Percentiles rank a stretch among this genome's conserved stretches.
Conservation (phyloP, 2,329 filamentous ascomycete species). For the Elsinoe perseae region DNA sequence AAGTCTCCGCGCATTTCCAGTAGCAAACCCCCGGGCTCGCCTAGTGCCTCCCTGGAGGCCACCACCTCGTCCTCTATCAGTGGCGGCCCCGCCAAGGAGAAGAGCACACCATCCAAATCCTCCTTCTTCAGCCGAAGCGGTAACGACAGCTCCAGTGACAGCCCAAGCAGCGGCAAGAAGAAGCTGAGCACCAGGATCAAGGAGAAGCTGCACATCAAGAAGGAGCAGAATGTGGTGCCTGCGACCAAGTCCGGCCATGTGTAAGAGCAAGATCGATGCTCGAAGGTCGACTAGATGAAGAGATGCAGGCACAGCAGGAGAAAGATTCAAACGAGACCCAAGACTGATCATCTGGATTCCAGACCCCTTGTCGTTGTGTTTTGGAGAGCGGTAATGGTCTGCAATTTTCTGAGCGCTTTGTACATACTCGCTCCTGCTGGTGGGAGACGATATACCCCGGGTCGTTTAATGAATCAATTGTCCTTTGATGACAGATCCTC, state of each 20-base stretch:
- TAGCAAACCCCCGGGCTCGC: background rate
- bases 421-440: slow-evolving; percentile 8
- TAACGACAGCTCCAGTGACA: slow-evolving; percentile 12
- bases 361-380: background rate
- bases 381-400: background rate
- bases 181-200: slow-evolving; percentile 14
- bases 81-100: background rate
- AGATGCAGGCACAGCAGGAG: background rate
- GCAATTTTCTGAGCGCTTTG: background rate
- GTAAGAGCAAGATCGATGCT: background rate
- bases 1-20: background rate
- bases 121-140: slow-evolving; percentile 4
- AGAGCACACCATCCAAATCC: slow-evolving; percentile 9
- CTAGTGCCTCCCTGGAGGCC: slow-evolving; percentile 3
- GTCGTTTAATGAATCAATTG: background rate
- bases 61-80: slow-evolving; percentile 9
- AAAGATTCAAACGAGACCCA: background rate
- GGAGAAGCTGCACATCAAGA: slow-evolving; percentile 16
- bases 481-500: too few species aligned
- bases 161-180: slow-evolving; percentile 15
- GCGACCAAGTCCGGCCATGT: background rate
- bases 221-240: background rate
- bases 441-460: slow-evolving; percentile 13
- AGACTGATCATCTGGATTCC: slow-evolving; percentile 2
- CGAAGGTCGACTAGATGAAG: background rate